phyloP scores from a whole-genome alignment of 2,329 filamentous ascomycete species.

The Penicillium sclerotiorum region DNA sequence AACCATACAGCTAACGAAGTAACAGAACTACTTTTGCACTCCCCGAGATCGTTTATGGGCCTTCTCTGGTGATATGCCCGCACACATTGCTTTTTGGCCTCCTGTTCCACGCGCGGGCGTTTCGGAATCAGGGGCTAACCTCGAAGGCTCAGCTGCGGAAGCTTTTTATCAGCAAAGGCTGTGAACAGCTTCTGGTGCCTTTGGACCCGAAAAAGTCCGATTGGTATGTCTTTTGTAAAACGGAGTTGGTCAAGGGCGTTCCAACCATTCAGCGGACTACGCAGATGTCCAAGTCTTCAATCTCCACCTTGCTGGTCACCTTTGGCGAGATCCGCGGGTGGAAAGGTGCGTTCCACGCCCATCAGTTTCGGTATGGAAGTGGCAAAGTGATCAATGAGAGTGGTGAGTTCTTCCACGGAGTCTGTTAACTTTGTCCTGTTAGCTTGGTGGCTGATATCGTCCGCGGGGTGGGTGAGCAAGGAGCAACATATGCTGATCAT shows the following conservation, averaged over 20 bases:
- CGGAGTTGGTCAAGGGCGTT: slow-evolving; percentile 1
- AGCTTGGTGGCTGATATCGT: slow-evolving; percentile 5
- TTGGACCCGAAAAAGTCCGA: slow-evolving; percentile 1
- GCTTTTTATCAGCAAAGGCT: slow-evolving; percentile 16
- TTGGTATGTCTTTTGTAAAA: slow-evolving; percentile 4
- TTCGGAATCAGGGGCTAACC: slow-evolving; percentile 14
- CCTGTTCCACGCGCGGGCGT: slow-evolving; percentile 19
- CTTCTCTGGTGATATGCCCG: slow-evolving; percentile 21
- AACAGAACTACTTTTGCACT: slow-evolving; percentile 23
- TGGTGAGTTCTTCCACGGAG: slow-evolving; percentile 6
- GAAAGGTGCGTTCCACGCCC: slow-evolving; percentile 11
- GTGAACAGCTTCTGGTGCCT: slow-evolving; percentile 3
- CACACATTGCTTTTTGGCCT: slow-evolving; percentile 12
- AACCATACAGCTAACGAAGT: neutral
- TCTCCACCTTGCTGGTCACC: neutral
- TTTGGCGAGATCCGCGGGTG: slow-evolving; percentile 5
- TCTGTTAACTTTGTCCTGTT: too few relatives aligned
- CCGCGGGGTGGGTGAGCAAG: slow-evolving; percentile 17
- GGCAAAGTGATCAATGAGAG: slow-evolving; percentile 17
- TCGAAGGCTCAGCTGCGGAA: slow-evolving; percentile 17
- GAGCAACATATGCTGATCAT: slow-evolving; percentile 22
- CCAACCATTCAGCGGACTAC: slow-evolving; percentile 2
- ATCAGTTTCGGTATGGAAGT: slow-evolving; percentile 18
- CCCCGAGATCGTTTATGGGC: slow-evolving; percentile 23
- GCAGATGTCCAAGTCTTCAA: slow-evolving; percentile 2